A percentile compares a stretch with the other conserved stretches of the same genome.
phyloP scores from a whole-genome alignment of 2,329 filamentous ascomycete species.

The Colletotrichum falcatum region DNA sequence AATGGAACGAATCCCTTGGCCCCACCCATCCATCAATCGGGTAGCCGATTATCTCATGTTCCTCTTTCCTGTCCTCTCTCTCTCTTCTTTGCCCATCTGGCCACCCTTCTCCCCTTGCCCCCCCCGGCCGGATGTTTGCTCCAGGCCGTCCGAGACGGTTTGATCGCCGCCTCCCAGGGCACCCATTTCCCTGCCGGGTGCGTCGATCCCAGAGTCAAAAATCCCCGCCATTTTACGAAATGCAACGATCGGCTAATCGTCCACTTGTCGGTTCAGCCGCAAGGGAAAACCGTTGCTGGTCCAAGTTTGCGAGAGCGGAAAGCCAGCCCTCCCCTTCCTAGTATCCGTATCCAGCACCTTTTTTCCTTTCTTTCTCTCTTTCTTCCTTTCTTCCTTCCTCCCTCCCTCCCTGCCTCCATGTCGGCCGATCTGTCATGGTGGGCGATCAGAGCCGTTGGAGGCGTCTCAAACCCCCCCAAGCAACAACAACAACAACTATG shows the following conservation, averaged over 20 bases:
- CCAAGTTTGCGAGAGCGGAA: not conserved
- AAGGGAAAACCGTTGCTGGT: constrained; percentile 17
- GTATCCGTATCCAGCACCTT: too few species aligned
- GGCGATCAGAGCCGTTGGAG: constrained; percentile 21
- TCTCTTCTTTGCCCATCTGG: not conserved
- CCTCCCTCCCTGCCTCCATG: not conserved
- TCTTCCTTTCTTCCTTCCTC: too few species aligned
- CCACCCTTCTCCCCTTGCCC: too few species aligned
- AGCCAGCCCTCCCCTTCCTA: not conserved
- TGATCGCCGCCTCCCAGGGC: constrained; percentile 31
- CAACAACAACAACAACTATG: too few species aligned
- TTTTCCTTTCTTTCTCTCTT: too few species aligned
- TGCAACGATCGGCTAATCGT: not conserved
- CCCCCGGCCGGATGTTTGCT: constrained; percentile 24
- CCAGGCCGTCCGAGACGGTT: constrained; percentile 36
- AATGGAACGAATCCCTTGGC: not conserved
- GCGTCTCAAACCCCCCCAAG: constrained; percentile 16
- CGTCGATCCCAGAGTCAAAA: constrained; percentile 22
- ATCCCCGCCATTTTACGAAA: not conserved
- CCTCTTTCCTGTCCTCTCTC: not conserved
- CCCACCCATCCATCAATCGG: constrained; percentile 22
- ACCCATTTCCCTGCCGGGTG: constrained; percentile 27
- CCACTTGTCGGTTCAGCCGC: not conserved
- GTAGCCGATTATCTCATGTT: constrained; percentile 20
- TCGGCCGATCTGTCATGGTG: constrained; percentile 13